phyloP scores from a whole-genome alignment of 164 flowering plant genomes.

The Buxus sempervirens region DNA sequence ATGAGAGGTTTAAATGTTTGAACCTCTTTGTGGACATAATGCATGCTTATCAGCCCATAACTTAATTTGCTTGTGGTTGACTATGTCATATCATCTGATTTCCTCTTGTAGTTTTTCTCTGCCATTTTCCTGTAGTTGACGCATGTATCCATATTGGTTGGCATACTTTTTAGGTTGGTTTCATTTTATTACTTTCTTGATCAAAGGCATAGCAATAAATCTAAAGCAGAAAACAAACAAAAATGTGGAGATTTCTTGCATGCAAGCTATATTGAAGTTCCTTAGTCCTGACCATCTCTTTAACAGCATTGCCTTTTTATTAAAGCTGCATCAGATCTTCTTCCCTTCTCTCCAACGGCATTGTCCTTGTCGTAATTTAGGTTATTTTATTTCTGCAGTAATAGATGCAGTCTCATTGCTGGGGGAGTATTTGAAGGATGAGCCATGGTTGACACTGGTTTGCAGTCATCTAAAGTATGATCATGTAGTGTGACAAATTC shows the following conservation, averaged over 20 bases:
- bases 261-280: neutral
- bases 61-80: neutral
- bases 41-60: neutral
- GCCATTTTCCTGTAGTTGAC: neutral
- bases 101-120: neutral
- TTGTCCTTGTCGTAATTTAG: neutral
- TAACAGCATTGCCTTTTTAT: too few relatives aligned
- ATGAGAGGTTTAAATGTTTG: neutral
- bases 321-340: neutral
- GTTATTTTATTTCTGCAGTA: conserved; percentile 41
- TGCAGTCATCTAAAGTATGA: conserved; percentile 60
- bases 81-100: neutral
- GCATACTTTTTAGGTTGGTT: too few relatives aligned
- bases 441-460: conserved; percentile 77
- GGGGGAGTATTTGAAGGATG: conserved; percentile 79
- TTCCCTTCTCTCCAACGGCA: neutral
- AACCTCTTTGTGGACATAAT: neutral
- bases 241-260: neutral
- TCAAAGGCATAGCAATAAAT: neutral
- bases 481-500: neutral
- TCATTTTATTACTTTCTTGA: too few relatives aligned
- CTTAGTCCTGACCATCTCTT: too few relatives aligned
- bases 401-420: conserved; percentile 62
- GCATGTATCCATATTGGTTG: neutral
- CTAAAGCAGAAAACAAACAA: neutral